phyloP scores from a whole-genome alignment of 2,329 filamentous ascomycete genomes.

The Penicillium italicum region DNA sequence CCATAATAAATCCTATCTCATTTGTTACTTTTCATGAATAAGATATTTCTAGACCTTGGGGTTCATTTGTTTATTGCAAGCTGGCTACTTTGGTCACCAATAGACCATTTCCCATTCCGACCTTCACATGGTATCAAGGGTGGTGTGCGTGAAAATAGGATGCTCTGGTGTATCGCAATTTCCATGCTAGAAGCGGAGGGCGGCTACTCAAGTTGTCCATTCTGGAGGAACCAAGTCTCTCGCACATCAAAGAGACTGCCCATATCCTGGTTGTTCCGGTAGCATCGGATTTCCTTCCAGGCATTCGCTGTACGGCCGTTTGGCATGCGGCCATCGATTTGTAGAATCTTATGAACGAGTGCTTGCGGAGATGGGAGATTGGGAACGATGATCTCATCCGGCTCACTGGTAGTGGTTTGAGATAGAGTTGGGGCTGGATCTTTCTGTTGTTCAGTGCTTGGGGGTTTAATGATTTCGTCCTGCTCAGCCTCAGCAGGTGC shows the following conservation, averaged over 20 bases:
- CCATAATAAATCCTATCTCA: not conserved
- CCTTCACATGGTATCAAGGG: not conserved
- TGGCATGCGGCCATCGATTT: slow-evolving; percentile 40
- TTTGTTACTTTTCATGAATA: not conserved
- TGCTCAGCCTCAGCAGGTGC: not conserved
- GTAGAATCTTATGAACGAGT: slow-evolving; percentile 36
- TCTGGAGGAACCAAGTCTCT: slow-evolving; percentile 38
- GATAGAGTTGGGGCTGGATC: not conserved
- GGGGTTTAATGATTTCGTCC: not conserved
- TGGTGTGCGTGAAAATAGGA: not conserved
- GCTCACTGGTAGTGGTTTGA: not conserved
- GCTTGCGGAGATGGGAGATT: slow-evolving; percentile 29
- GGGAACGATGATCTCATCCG: slow-evolving; percentile 26
- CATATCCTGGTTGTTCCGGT: slow-evolving; percentile 46
- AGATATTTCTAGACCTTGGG: not conserved
- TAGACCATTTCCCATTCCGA: not conserved
- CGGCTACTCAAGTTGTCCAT: slow-evolving; percentile 10
- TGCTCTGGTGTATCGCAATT: not conserved
- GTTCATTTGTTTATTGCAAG: not conserved
- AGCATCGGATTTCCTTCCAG: slow-evolving; percentile 45
- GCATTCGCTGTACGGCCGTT: slow-evolving; percentile 36
- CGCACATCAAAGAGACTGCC: slow-evolving; percentile 45
- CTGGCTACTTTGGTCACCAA: not conserved
- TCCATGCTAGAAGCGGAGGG: not conserved
- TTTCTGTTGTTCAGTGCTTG: not conserved